Conservation (phyloP, 805 yeast genomes). For the Saturnispora mendoncae region DNA sequence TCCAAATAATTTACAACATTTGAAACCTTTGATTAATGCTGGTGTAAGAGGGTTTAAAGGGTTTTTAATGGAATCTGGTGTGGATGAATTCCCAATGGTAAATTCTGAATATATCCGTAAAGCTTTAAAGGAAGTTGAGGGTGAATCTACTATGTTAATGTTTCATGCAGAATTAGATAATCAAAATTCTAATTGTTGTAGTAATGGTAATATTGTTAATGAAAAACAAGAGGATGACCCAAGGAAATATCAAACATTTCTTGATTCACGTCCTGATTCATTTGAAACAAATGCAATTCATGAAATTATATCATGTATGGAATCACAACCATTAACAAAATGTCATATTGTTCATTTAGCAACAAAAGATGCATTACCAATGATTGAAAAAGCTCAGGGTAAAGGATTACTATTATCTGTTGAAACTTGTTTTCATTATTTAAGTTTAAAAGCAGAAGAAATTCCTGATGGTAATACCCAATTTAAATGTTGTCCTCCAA, state of each 20-base stretch:
- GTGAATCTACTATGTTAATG: slow-evolving; percentile 63
- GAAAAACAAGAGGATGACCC: slow-evolving; percentile 35
- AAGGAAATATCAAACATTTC: slow-evolving; percentile 57
- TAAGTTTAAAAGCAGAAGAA: slow-evolving; percentile 66
- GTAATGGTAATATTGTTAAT: no score
- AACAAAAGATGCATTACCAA: slow-evolving; percentile 72
- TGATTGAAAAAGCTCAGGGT: slow-evolving; percentile 54
- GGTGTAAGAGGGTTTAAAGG: slow-evolving; percentile 96
- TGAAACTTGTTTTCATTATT: slow-evolving; percentile 92
- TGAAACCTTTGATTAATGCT: slow-evolving; percentile 65
- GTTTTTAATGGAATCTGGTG: slow-evolving; percentile 90
- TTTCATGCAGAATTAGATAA: slow-evolving; percentile 85
- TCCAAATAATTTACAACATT: slow-evolving; percentile 63
- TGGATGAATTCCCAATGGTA: slow-evolving; percentile 88
- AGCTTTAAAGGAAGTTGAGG: slow-evolving; percentile 59
- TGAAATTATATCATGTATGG: slow-evolving; percentile 57
- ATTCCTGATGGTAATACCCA: slow-evolving; percentile 74
- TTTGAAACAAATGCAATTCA: slow-evolving; percentile 81
- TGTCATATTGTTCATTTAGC: slow-evolving; percentile 89
- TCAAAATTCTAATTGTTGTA: no score
- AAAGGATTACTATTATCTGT: slow-evolving; percentile 60
- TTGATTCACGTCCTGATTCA: slow-evolving; percentile 80
- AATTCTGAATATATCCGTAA: slow-evolving; percentile 50
- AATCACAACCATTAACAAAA: slow-evolving; percentile 48
- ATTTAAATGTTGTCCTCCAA: slow-evolving; percentile 94